Evolutionary conservation across 306 rosid species (phyloP).

Genomic region (Cyclanthera cordifolia): DNA sequence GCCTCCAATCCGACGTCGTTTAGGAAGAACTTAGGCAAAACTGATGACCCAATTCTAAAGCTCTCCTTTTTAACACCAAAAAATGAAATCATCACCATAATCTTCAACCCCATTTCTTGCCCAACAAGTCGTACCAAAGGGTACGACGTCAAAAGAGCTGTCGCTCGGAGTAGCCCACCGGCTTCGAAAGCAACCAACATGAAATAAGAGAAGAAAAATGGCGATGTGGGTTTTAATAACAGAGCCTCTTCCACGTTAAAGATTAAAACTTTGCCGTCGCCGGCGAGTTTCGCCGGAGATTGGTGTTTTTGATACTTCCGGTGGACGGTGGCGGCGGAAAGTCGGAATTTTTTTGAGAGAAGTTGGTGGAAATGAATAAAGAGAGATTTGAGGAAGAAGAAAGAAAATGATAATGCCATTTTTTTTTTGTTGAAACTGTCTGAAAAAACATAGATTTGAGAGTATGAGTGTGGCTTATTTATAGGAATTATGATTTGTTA

Average conservation of each 20-base stretch:
- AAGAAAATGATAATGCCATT: constrained; percentile 25
- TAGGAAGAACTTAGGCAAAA: constrained; percentile 61
- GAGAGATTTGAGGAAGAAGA: constrained; percentile 37
- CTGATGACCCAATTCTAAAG: constrained; percentile 53
- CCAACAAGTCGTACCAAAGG: constrained; percentile 44
- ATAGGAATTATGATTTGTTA: neutral
- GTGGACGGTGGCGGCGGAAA: constrained; percentile 17
- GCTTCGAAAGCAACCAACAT: constrained; percentile 90
- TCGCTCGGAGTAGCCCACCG: constrained; percentile 45
- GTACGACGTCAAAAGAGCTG: constrained; percentile 33
- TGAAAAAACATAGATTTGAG: neutral
- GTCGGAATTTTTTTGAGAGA: constrained; percentile 32
- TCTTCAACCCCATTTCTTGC: constrained; percentile 39
- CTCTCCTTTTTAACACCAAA: constrained; percentile 55
- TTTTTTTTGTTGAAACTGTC: neutral
- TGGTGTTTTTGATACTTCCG: constrained; percentile 26
- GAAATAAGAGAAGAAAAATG: constrained; percentile 56
- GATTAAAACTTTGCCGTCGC: constrained; percentile 31
- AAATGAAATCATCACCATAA: constrained; percentile 69
- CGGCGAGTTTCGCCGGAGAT: constrained; percentile 28
- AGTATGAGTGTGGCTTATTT: neutral
- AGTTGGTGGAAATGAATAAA: constrained; percentile 41
- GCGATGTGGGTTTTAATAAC: constrained; percentile 38
- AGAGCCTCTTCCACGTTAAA: constrained; percentile 60
- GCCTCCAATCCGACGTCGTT: constrained; percentile 63